Evolutionary conservation across 106 monocot genomes (phyloP).

Genomic region (Dioscorea alata): DNA sequence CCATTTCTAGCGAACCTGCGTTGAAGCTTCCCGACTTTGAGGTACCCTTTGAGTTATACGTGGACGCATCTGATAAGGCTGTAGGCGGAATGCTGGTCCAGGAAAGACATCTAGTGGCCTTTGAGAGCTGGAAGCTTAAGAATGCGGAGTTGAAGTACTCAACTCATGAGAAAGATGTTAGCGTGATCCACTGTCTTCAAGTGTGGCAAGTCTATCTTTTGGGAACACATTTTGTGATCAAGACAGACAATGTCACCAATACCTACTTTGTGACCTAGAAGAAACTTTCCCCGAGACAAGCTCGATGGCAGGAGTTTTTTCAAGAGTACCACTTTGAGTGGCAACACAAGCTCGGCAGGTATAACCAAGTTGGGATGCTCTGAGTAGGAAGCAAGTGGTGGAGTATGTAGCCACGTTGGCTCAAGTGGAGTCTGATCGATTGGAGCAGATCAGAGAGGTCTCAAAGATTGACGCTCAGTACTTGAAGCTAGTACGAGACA

Average conservation of each 20-base stretch:
- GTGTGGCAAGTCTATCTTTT: neutral
- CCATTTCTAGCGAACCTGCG: neutral
- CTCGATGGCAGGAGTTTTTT: no score
- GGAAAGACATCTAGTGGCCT: constrained; percentile 1
- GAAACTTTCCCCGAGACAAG: no score
- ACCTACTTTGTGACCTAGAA: no score
- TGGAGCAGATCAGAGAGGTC: neutral
- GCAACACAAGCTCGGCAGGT: no score
- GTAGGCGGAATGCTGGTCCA: neutral
- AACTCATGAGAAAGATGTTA: neutral
- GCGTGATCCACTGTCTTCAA: neutral
- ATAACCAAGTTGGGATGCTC: constrained; percentile 1
- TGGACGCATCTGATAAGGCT: neutral
- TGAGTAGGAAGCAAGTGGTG: neutral
- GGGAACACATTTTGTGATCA: neutral
- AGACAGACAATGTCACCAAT: no score
- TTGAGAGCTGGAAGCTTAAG: constrained; percentile 4
- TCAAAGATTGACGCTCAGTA: neutral
- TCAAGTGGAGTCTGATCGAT: neutral
- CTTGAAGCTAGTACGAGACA: neutral
- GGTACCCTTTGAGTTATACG: neutral
- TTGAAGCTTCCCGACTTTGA: neutral
- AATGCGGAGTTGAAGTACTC: constrained; percentile 3
- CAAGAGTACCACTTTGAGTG: no score
- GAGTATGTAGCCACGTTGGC: neutral